Base-by-base conservation (phyloP, 345 rosid species). In the Sisymbrium irio region DNA sequence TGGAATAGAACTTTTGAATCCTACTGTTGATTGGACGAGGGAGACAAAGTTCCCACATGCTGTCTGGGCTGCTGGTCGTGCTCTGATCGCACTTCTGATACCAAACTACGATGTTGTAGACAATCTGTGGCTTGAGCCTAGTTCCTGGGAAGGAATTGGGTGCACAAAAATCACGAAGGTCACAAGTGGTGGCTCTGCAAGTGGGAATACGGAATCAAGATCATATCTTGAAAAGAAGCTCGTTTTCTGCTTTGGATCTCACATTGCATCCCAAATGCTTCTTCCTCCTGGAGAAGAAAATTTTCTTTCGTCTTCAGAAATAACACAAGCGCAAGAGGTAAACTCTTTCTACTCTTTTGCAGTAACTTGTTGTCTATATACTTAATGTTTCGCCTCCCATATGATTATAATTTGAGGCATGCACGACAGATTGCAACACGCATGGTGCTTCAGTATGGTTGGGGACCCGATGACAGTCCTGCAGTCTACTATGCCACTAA, bases 391-490 rank as follows among this genome's bases (percentile, higher is more conserved):
- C 49, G 1, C 41, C 30, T 25, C 61, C 32, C n/a, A 46, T 64
- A 51, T 46, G 71, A 65, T 76, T 55, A 62, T 55, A 33, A 30
- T 80, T 22, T 77, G 62, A 57, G 57, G 76, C 8, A 79, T 76
- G 65, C 73, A 51, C 57, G 58, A 80, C 87, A 91, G 96, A 89
- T 91, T 74, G 98, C 97, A 25, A 91, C 98, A 65, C 72, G 96
- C 61, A 93, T 93, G 98, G 97, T 93, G 79, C 88, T 91, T 83
- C 96, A 91, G 67, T 93, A 89, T 74, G 98, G 96, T 10, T 91
- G 98, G 98, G 98, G 97, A 25, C 97, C 98, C 22, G 96, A 93
- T 78, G 97, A 89, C 78, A 88, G 89, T 82, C 92, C 96, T 46
- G 97, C 94, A 32, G 83, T 90, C 37, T 90, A 89, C 87, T 86